These are phyloP conservation scores for Ilyonectria robusta DNA, from an alignment of 2,329 filamentous ascomycete species.

Conservation along the genomic window DNA sequence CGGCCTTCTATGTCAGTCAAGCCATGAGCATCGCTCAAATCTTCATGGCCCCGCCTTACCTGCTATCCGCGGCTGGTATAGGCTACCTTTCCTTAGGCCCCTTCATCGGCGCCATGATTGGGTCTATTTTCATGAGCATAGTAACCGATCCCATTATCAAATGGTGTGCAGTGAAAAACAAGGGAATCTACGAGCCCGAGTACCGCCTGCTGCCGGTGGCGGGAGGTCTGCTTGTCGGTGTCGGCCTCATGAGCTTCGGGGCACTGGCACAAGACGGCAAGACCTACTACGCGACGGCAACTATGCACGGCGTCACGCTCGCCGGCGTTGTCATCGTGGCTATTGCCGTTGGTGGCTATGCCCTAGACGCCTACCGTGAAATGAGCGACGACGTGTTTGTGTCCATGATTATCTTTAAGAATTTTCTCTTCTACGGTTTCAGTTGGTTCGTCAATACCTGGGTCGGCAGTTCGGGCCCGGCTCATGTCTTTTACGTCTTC, in stretches of 20 bases:
- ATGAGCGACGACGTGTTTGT: neutral
- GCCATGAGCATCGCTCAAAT: neutral
- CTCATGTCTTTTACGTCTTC: neutral
- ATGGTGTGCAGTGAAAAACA: neutral
- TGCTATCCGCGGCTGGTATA: neutral
- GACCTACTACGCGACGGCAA: neutral
- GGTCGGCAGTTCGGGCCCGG: neutral
- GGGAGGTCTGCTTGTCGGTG: neutral
- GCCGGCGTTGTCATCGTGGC: neutral
- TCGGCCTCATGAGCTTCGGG: neutral
- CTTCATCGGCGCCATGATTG: neutral
- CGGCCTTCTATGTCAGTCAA: neutral
- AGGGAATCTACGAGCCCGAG: neutral
- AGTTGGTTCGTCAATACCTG: neutral
- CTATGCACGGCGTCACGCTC: neutral
- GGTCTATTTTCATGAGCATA: neutral
- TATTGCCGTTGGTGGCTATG: neutral
- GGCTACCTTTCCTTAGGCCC: neutral
- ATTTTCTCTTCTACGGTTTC: neutral
- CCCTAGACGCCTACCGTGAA: neutral
- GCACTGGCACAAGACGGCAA: neutral
- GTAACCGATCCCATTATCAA: neutral
- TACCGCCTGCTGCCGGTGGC: neutral
- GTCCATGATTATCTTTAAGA: neutral
- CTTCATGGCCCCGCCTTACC: conserved; percentile 1